Conservation (phyloP, 257 asterid species). For the Forsythia viridissima region DNA sequence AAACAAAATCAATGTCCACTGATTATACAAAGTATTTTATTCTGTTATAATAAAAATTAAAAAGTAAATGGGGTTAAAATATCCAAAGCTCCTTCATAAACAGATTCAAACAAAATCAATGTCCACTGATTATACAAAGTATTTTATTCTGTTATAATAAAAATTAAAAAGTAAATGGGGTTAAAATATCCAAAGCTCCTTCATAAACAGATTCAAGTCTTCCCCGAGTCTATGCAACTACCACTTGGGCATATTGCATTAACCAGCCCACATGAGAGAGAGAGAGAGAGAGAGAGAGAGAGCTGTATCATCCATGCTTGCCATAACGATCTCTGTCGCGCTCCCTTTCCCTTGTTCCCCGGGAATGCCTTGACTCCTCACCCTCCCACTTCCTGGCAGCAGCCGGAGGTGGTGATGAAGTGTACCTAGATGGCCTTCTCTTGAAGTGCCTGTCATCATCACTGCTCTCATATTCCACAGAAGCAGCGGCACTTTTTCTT, state of each 20-base stretch:
- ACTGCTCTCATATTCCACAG: constrained; percentile 60
- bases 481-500: constrained; percentile 35
- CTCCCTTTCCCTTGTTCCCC: constrained; percentile 54
- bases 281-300: not conserved
- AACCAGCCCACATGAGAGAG: not conserved
- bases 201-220: not conserved
- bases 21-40: not conserved
- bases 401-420: constrained; percentile 56
- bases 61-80: not conserved
- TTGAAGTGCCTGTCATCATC: constrained; percentile 97
- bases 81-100: not conserved
- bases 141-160: not conserved
- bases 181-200: not conserved
- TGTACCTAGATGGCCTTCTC: constrained; percentile 87
- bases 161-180: not conserved
- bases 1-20: not conserved
- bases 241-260: not conserved
- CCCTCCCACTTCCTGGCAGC: constrained; percentile 24
- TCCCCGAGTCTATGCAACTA: not conserved
- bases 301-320: constrained; percentile 39
- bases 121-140: not conserved
- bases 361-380: constrained; percentile 49
- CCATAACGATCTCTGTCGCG: constrained; percentile 40
- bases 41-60: not conserved
- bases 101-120: not conserved